Evolutionary conservation across 2,329 filamentous ascomycete genomes (phyloP), one percentile per base, ranked within the genome.

Genomic region (Xylaria sp.): DNA sequence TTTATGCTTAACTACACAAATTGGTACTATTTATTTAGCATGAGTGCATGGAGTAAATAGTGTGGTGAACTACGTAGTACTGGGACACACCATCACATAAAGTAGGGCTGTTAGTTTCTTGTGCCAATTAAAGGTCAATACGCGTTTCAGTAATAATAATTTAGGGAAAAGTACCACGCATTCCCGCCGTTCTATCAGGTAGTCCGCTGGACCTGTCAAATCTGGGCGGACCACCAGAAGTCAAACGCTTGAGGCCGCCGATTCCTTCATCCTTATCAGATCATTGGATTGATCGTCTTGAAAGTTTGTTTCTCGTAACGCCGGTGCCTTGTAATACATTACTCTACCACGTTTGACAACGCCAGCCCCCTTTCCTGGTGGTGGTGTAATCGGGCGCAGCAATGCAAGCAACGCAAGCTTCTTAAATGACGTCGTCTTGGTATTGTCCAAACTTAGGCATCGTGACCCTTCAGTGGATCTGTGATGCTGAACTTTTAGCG

Each of bases 131-230:
- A 53, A 21, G 35, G 32, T 53, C 54, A 69, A 40, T 47, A 48
- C 60, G 9, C 53, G 58, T 60, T 44, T 57, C 37, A 53, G 35
- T 13, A 32, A 66, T 59, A 40, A 44, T 66, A 60, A 66, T 63
- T 35, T 58, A 35, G 58, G 60, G 53, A 53, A 65, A 69, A 69
- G 67, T 69, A 69, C 67, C 63, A 61, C 67, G 67, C 67, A 64
- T 70, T 61, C 42, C 37, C 60, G 57, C 55, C 37, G 32, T 64
- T 60, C 54, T 57, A 63, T 48, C 29, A 58, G n/a, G 21, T 58
- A 53, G 37, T 12, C 47, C 21, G 32, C 21, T 44, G 53, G 48
- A 58, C 2, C 51, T 55, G 42, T 60, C 47, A 42, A 63, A 66
- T 57, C 21, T 21, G 4, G 47, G 54, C 12, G 35, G 55, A 44